Percentiles rank a stretch among this genome's conserved stretches.
These are phyloP conservation scores for Cajanus cajan DNA, from an alignment of 306 rosid species.

Conservation along the genomic window DNA sequence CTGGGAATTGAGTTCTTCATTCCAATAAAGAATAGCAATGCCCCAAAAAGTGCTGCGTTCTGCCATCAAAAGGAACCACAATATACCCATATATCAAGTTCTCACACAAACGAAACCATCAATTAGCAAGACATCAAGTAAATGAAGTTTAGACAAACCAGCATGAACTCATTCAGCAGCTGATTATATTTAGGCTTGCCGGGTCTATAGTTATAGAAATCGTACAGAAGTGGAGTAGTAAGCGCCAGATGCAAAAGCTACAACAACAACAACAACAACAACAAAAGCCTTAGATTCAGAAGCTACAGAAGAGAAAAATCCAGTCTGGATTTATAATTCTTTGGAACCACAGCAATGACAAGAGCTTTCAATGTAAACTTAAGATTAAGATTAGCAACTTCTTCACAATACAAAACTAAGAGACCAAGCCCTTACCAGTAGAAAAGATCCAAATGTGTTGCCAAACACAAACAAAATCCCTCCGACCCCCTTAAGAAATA, in stretches of 20 bases:
- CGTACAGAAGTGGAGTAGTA: conserved; percentile 66
- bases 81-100: background rate
- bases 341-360: background rate
- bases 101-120: background rate
- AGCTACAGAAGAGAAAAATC: no score
- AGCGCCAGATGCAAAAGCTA: conserved; percentile 65
- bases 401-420: background rate
- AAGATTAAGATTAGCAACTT: no score
- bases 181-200: conserved; percentile 36
- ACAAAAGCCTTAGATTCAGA: no score
- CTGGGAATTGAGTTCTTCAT: conserved; percentile 71
- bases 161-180: conserved; percentile 64
- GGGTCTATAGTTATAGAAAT: conserved; percentile 74
- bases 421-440: conserved; percentile 53
- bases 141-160: conserved; percentile 52
- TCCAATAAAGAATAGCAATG: conserved; percentile 78
- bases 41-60: conserved; percentile 75
- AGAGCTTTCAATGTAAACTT: background rate
- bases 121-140: background rate
- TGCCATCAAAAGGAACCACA: conserved; percentile 36
- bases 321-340: background rate
- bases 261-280: background rate
- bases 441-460: conserved; percentile 66
- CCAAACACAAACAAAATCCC: conserved; percentile 81
- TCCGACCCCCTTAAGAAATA: conserved; percentile 74